Conservation (phyloP, 768 basidiomycete species). For the Macrolepiota albuminosa region DNA sequence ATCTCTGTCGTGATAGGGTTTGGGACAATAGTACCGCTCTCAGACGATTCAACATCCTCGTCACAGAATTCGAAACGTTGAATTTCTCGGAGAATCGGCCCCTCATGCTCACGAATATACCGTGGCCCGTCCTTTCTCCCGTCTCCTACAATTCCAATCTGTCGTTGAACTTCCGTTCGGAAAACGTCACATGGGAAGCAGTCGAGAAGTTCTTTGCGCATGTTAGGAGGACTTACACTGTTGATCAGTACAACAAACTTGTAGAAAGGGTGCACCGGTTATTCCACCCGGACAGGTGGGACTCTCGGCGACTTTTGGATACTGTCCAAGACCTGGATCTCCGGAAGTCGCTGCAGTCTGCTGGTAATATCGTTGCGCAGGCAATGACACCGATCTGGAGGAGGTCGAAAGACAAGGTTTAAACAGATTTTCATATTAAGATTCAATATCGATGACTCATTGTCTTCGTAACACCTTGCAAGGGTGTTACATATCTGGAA, state of each 20-base stretch:
- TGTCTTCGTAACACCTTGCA: neutral
- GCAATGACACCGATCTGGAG: constrained; percentile 9
- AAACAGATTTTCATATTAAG: neutral
- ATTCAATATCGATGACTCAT: neutral
- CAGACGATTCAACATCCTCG: constrained; percentile 3
- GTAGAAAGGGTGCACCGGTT: constrained; percentile 1
- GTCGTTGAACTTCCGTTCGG: neutral
- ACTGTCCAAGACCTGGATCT: constrained; percentile 4
- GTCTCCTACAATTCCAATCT: neutral
- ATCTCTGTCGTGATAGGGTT: neutral
- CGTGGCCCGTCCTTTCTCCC: constrained; percentile 12
- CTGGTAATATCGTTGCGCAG: constrained; percentile 9
- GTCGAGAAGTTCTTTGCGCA: constrained; percentile 6
- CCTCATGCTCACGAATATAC: constrained; percentile 14
- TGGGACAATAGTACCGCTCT: constrained; percentile 1
- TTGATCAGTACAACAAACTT: constrained; percentile 1
- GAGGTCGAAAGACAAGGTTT: constrained; percentile 1
- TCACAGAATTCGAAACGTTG: constrained; percentile 11
- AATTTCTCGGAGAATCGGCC: constrained; percentile 20
- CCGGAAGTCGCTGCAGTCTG: neutral
- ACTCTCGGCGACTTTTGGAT: constrained; percentile 6
- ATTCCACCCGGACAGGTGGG: constrained; percentile 14
- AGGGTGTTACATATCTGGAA: neutral
- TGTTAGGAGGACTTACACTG: neutral
- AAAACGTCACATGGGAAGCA: constrained; percentile 6